These are phyloP conservation scores for Colletotrichum kahawae DNA, from an alignment of 2,329 filamentous ascomycete species.

Conservation along the genomic window DNA sequence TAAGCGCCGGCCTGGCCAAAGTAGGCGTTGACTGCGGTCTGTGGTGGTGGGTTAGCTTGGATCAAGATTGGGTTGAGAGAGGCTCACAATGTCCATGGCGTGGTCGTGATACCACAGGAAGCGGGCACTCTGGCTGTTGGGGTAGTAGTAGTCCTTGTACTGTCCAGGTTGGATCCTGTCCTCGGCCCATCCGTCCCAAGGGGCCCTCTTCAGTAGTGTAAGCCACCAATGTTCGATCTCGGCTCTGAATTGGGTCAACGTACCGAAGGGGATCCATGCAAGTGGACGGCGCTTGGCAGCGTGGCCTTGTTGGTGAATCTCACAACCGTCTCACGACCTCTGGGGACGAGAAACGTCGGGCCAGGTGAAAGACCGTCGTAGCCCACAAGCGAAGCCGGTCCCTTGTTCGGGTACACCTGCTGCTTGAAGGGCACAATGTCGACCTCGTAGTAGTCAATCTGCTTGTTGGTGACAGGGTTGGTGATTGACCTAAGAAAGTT, in stretches of 20 bases:
- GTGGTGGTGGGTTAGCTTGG: background rate
- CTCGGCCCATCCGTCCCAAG: slow-evolving; percentile 53
- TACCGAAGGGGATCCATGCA: slow-evolving; percentile 57
- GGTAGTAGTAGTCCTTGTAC: slow-evolving; percentile 69
- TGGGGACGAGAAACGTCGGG: slow-evolving; percentile 54
- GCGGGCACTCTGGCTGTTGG: slow-evolving; percentile 57
- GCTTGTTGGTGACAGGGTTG: slow-evolving; percentile 32
- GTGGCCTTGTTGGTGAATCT: slow-evolving; percentile 56
- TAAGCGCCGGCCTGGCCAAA: slow-evolving; percentile 62
- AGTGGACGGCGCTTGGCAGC: slow-evolving; percentile 51
- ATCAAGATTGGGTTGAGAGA: accelerated
- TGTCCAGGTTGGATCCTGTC: slow-evolving; percentile 56
- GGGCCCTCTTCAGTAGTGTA: slow-evolving; percentile 14
- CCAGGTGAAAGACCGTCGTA: slow-evolving; percentile 62
- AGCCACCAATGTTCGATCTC: slow-evolving; percentile 23
- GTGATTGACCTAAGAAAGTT: slow-evolving; percentile 12
- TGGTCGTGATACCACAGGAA: slow-evolving; percentile 64
- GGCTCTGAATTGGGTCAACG: slow-evolving; percentile 32
- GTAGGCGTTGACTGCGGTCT: slow-evolving; percentile 60
- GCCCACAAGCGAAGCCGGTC: slow-evolving; percentile 39
- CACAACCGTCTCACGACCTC: slow-evolving; percentile 58
- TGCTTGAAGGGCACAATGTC: slow-evolving; percentile 19
- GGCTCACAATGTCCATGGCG: slow-evolving; percentile 37
- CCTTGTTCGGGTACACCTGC: slow-evolving; percentile 41
- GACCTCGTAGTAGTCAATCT: slow-evolving; percentile 35